Evolutionary conservation across 1,284 basidiomycete genomes (phyloP).

Genomic region (Papiliotrema nemorosa): DNA sequence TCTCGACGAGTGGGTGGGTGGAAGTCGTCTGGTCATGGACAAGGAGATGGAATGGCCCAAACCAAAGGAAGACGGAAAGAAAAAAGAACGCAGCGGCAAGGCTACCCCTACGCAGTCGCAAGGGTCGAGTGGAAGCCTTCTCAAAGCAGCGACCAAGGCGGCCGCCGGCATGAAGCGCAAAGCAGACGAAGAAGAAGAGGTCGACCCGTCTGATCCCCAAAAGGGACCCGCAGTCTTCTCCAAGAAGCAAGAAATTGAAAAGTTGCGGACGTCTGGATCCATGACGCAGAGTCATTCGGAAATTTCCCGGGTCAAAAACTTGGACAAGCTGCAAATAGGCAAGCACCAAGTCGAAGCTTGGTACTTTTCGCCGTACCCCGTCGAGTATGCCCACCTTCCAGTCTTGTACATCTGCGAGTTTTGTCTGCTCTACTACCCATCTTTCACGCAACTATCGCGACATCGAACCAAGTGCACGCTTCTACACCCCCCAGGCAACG

Average conservation of each 20-base stretch:
- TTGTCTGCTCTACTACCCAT: slow-evolving; percentile 87
- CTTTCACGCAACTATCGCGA: slow-evolving; percentile 78
- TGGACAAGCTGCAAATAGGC: slow-evolving; percentile 95
- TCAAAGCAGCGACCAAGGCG: slow-evolving; percentile 73
- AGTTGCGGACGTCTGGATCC: slow-evolving; percentile 91
- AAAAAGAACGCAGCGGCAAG: slow-evolving; percentile 50
- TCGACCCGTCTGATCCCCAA: slow-evolving; percentile 48
- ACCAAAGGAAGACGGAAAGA: slow-evolving; percentile 39
- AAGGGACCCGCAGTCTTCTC: slow-evolving; percentile 61
- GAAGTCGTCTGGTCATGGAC: slow-evolving; percentile 74
- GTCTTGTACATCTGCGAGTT: slow-evolving; percentile 98
- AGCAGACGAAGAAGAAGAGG: slow-evolving; percentile 57
- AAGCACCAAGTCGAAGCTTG: slow-evolving; percentile 95
- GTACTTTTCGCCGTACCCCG: slow-evolving; percentile 99
- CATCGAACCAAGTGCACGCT: slow-evolving; percentile 90
- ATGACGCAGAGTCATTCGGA: slow-evolving; percentile 99
- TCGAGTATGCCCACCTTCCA: slow-evolving; percentile 94
- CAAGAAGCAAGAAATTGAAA: slow-evolving; percentile 98
- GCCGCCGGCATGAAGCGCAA: slow-evolving; percentile 18
- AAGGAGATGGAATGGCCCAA: slow-evolving; percentile 90
- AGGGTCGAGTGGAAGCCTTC: slow-evolving; percentile 51
- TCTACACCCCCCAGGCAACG: slow-evolving; percentile 96
- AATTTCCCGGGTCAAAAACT: slow-evolving; percentile 95
- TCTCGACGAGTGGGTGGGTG: slow-evolving; percentile 96
- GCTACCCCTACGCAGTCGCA: slow-evolving; percentile 32